phyloP scores from a whole-genome alignment of 2,329 filamentous ascomycete species.

The Phyllosticta ampelicida region DNA sequence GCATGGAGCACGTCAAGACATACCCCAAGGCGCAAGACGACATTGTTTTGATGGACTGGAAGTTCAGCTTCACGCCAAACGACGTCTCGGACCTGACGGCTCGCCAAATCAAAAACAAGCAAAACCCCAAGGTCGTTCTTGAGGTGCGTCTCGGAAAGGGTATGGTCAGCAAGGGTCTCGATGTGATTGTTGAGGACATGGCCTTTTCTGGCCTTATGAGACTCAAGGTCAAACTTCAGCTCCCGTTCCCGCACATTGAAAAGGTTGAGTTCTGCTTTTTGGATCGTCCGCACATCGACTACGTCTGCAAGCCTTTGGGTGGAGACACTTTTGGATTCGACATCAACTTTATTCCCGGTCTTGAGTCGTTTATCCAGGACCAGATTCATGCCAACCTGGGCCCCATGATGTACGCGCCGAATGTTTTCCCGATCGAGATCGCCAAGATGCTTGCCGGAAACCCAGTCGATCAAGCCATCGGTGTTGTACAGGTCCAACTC shows the following conservation, averaged over 20 bases:
- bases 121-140: conserved; percentile 92
- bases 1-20: conserved; percentile 95
- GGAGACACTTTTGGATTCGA: conserved; percentile 95
- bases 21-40: conserved; percentile 95
- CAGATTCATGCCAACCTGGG: conserved; percentile 89
- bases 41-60: conserved; percentile 98
- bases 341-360: conserved; percentile 95
- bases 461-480: conserved; percentile 89
- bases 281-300: conserved; percentile 80
- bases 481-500: conserved; percentile 82
- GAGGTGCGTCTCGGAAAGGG: conserved; percentile 93
- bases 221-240: conserved; percentile 93
- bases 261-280: conserved; percentile 92
- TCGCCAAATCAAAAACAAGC: conserved; percentile 83
- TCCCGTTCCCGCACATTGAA: conserved; percentile 91
- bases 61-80: conserved; percentile 97
- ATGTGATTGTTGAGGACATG: conserved; percentile 98
- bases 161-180: conserved; percentile 91
- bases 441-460: conserved; percentile 96
- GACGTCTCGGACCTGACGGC: conserved; percentile 86
- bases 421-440: conserved; percentile 96
- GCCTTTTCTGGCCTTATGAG: conserved; percentile 92
- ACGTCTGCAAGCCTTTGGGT: conserved; percentile 93
- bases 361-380: conserved; percentile 88
- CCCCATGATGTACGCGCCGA: conserved; percentile 97